These are phyloP conservation scores for Aspergillus cristatus DNA, from an alignment of 495 filamentous ascomycete species.

Conservation along the genomic window DNA sequence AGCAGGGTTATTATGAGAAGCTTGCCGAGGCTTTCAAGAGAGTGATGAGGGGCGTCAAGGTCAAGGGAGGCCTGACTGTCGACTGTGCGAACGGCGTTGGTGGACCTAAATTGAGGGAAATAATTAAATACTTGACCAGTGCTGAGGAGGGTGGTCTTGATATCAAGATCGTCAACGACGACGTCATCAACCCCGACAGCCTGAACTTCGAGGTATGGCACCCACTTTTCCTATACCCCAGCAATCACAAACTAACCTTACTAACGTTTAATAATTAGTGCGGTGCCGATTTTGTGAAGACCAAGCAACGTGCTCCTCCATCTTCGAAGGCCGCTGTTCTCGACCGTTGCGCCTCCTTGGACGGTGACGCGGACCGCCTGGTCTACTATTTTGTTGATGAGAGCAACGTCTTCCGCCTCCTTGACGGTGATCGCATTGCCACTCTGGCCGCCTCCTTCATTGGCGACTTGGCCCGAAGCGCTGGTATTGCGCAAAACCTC, in stretches of 20 bases:
- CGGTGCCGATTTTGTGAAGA: slow-evolving; percentile 96
- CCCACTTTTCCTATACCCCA: not conserved
- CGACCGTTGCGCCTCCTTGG: slow-evolving; percentile 84
- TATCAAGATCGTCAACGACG: slow-evolving; percentile 83
- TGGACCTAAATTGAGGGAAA: slow-evolving; percentile 78
- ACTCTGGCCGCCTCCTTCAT: slow-evolving; percentile 92
- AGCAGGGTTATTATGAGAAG: slow-evolving; percentile 93
- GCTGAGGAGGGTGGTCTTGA: slow-evolving; percentile 56
- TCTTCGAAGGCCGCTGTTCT: slow-evolving; percentile 62
- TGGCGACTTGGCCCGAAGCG: slow-evolving; percentile 70
- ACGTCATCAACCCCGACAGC: slow-evolving; percentile 76
- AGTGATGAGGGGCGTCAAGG: slow-evolving; percentile 66
- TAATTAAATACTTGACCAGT: slow-evolving; percentile 72
- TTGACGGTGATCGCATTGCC: slow-evolving; percentile 95
- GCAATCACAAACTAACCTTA: slow-evolving; percentile 8
- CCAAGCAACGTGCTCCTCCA: slow-evolving; percentile 83
- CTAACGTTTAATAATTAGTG: slow-evolving; percentile 56
- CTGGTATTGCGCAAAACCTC: slow-evolving; percentile 68
- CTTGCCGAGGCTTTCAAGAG: slow-evolving; percentile 67
- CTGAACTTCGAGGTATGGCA: slow-evolving; percentile 78
- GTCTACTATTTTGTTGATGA: slow-evolving; percentile 91
- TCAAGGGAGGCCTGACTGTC: slow-evolving; percentile 65
- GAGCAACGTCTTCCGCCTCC: slow-evolving; percentile 72
- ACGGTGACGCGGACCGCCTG: slow-evolving; percentile 91
- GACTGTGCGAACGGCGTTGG: slow-evolving; percentile 97